Base-by-base conservation (phyloP, 1,139 yeast genomes). In the Sugiyamaella japonica region DNA sequence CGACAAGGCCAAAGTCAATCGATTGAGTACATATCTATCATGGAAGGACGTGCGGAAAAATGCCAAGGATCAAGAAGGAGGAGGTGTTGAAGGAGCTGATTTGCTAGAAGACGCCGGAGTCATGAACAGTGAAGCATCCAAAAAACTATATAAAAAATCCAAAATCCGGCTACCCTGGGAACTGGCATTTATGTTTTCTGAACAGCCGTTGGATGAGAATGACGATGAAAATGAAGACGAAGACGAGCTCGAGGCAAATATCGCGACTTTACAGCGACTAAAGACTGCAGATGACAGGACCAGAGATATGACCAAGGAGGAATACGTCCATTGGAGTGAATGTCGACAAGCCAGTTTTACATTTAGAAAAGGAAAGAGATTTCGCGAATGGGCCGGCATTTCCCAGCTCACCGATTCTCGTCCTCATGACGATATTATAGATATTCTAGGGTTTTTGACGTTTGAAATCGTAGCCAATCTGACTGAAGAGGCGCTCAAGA, bases 21-120 rank as follows among this genome's bases (percentile, higher is more conserved):
- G 99, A 56, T 75, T 93, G 52, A 77, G 96, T 62, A 91, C 97
- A 0, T 93, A 95, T 64, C 73, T 93, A 37, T 87, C 96, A 1
- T 93, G 99, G 99, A 93, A 93, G 65, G 99, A 95, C 69, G 93
- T 95, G 48, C 83, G 99, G 54, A 95, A 95, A 69, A 93, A 93
- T 71, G 98, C 99, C 12, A 89, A 89, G 65, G 99, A 93, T 62
- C 96, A 91, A 70, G 99, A 91, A 63, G 83, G 83, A 55, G 93
- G 91, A 15, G 95, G 90, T 8, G 91, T 85, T 32, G 82, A 79
- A 17, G 82, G 80, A 1, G 75, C 78, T 3, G 85, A 80, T 53
- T 65, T 79, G 43, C 66, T 78, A 8, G 84, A 80, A n/a, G 85
- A 80, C 38, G 68, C 74, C 2, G 70, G 70, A 13, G 58, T 64